Evolutionary conservation across 139 green algal species (phyloP).

Genomic region (Edaphochlamys debaryana): DNA sequence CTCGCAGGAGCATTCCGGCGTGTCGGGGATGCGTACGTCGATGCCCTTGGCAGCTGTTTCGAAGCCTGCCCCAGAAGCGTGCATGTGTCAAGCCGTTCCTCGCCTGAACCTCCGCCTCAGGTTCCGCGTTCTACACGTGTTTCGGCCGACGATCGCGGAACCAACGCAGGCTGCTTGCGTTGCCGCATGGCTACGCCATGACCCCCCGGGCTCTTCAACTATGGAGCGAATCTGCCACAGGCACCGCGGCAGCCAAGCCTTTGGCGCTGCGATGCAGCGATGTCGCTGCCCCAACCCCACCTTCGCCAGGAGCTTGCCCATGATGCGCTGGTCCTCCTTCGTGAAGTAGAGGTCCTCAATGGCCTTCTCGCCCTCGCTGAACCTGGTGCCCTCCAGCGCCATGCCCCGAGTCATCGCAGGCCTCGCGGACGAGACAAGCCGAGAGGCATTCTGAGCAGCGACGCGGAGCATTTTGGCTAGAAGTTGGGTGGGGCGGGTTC

Average conservation of each 20-base stretch:
- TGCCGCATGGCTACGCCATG: too few relatives aligned
- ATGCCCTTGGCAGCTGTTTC: too few relatives aligned
- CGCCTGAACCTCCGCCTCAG: too few relatives aligned
- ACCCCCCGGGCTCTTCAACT: too few relatives aligned
- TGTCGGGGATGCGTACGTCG: too few relatives aligned
- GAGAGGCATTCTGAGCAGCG: constrained; percentile 4
- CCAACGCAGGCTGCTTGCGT: background rate
- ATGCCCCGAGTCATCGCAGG: constrained; percentile 22
- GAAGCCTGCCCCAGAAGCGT: too few relatives aligned
- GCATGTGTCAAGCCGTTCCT: too few relatives aligned
- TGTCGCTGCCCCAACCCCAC: background rate
- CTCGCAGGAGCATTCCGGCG: too few relatives aligned
- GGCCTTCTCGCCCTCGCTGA: constrained; percentile 33
- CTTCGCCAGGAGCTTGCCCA: constrained; percentile 27
- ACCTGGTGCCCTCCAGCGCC: constrained; percentile 38
- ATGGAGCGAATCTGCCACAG: too few relatives aligned
- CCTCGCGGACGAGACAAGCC: background rate
- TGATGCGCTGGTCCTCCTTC: constrained; percentile 42
- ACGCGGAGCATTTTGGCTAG: constrained; percentile 23
- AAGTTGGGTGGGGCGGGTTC: too few relatives aligned
- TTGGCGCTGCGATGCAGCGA: background rate
- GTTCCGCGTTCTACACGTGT: too few relatives aligned
- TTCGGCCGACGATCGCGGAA: background rate
- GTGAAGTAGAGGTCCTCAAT: constrained; percentile 54
- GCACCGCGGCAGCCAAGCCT: background rate